Conservation (phyloP, 2,329 filamentous ascomycete genomes). For the Corinectria fuckeliana region DNA sequence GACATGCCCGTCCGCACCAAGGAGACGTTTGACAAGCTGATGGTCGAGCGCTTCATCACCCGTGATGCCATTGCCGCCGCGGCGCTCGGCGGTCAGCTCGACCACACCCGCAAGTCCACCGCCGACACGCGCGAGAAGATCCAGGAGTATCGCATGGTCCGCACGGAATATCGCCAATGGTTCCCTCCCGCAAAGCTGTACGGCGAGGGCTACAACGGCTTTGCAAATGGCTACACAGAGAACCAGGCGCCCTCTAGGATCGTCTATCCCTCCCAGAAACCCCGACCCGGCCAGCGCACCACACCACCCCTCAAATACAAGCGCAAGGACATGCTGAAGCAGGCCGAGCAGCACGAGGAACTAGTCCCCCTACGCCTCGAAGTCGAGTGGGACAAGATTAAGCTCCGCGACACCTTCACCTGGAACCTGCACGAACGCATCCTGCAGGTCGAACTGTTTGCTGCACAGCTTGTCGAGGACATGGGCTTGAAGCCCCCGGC, state of each 20-base stretch:
- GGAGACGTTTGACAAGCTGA: slow-evolving; percentile 59
- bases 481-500: slow-evolving; percentile 79
- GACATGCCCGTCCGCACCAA: slow-evolving; percentile 58
- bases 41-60: slow-evolving; percentile 61
- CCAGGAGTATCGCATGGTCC: slow-evolving; percentile 71
- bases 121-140: slow-evolving; percentile 70
- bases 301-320: slow-evolving; percentile 75
- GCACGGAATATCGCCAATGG: slow-evolving; percentile 60
- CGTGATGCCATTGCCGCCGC: slow-evolving; percentile 62
- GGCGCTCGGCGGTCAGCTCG: slow-evolving; percentile 57
- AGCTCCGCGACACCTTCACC: slow-evolving; percentile 95
- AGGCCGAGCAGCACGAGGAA: slow-evolving; percentile 91
- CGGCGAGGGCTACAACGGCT: slow-evolving; percentile 83
- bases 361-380: slow-evolving; percentile 90
- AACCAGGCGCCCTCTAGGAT: slow-evolving; percentile 70
- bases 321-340: slow-evolving; percentile 80
- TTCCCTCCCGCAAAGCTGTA: slow-evolving; percentile 66
- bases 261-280: slow-evolving; percentile 80
- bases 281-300: slow-evolving; percentile 77
- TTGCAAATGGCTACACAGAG: slow-evolving; percentile 86
- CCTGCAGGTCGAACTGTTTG: slow-evolving; percentile 80
- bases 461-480: slow-evolving; percentile 89
- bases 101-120: slow-evolving; percentile 63
- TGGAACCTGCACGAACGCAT: slow-evolving; percentile 97
- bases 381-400: slow-evolving; percentile 94